A percentile compares a stretch with the other conserved stretches of the same genome.
Evolutionary conservation across 768 basidiomycete species (phyloP).

Genomic region (Amanita rubescens): DNA sequence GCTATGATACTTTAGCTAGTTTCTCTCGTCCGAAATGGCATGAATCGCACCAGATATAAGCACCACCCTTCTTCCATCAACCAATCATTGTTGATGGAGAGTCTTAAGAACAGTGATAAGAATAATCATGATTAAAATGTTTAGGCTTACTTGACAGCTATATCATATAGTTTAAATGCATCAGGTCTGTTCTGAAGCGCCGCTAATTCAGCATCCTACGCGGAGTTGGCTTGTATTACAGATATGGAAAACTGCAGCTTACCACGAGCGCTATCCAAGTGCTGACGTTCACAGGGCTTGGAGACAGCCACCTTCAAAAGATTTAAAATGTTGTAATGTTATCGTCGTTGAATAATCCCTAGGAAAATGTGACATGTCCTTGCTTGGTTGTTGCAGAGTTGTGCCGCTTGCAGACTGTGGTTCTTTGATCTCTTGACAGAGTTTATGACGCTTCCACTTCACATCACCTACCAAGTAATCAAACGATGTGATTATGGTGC

Average conservation of each 20-base stretch:
- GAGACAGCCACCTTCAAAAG: constrained; percentile 54
- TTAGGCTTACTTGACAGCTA: constrained; percentile 51
- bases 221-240: no score
- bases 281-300: constrained; percentile 61
- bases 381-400: no score
- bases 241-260: constrained; percentile 12
- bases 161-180: constrained; percentile 61
- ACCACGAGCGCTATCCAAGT: constrained; percentile 67
- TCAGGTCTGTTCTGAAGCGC: constrained; percentile 47
- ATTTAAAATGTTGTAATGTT: no score
- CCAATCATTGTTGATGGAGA: constrained; percentile 64
- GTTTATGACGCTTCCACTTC: no score
- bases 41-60: constrained; percentile 45
- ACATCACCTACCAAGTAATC: no score
- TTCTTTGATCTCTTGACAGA: no score
- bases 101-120: constrained; percentile 23
- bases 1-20: constrained; percentile 26
- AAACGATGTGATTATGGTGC: no score
- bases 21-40: not conserved
- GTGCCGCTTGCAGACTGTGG: no score
- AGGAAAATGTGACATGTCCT: not conserved
- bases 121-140: not conserved
- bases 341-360: no score
- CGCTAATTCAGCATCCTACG: constrained; percentile 69
- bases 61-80: constrained; percentile 66